Evolutionary conservation across 192 early-diverging fungal species (phyloP).

Genomic region (Entomortierella parvispora): DNA sequence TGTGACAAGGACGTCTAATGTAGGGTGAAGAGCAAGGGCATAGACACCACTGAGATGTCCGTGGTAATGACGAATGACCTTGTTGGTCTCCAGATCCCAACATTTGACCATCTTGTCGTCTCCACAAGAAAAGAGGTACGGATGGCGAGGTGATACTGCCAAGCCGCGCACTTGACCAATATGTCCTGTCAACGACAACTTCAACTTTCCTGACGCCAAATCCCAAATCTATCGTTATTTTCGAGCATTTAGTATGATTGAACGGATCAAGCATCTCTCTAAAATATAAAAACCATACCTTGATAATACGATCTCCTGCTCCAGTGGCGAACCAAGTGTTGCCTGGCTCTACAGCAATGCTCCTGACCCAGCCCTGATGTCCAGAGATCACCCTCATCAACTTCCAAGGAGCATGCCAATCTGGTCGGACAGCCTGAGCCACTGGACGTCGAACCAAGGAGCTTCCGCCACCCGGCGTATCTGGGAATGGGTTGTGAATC

Average conservation of each 20-base stretch:
- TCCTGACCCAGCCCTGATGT: slow-evolving; percentile 96
- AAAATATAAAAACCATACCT: slow-evolving; percentile 56
- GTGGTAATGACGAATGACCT: slow-evolving; percentile 99
- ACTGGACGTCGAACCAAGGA: slow-evolving; percentile 64
- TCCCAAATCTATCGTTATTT: slow-evolving; percentile 99
- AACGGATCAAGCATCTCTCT: background rate
- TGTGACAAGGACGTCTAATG: slow-evolving; percentile 93
- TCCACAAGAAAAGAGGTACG: slow-evolving; percentile 96
- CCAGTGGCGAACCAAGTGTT: slow-evolving; percentile 99
- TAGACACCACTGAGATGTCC: slow-evolving; percentile 97
- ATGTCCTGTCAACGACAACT: slow-evolving; percentile 96
- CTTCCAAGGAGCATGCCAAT: slow-evolving; percentile 99
- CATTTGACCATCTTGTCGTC: slow-evolving; percentile 99
- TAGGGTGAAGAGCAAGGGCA: slow-evolving; percentile 91
- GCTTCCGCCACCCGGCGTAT: slow-evolving; percentile 52
- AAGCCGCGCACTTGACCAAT: slow-evolving; percentile 95
- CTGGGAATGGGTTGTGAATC: slow-evolving; percentile 54
- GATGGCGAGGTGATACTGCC: slow-evolving; percentile 93
- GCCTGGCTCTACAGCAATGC: slow-evolving; percentile 90
- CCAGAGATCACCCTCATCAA: slow-evolving; percentile 97
- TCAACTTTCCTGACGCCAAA: slow-evolving; percentile 95
- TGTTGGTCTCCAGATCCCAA: slow-evolving; percentile 99
- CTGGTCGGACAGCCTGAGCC: slow-evolving; percentile 69
- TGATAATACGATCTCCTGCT: slow-evolving; percentile 96
- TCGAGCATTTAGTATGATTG: slow-evolving; percentile 1